Evolutionary conservation across 768 basidiomycete genomes (phyloP), one percentile per base, ranked within the genome.

Genomic region (Tricholoma sp.): DNA sequence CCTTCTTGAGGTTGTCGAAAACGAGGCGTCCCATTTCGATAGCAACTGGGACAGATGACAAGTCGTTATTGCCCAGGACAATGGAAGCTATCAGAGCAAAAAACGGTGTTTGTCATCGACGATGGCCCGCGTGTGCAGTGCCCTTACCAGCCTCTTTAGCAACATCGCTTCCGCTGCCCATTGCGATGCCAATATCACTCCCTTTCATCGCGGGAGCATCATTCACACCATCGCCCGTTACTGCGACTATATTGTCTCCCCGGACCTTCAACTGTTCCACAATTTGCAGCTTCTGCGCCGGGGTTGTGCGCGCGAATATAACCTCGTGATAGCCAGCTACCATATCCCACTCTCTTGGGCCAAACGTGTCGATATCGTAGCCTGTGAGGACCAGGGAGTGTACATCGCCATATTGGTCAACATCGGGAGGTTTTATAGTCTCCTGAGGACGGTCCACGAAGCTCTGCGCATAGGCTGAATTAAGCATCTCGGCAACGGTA

Each of bases 141-240:
- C 24, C 44, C 20, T 36, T 28, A 11, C 12, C 12, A 2, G 20
- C 37, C 15, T 63, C 68, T 65, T 66, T 74, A 17, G 81, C 80
- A 3, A 81, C 77, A 53, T 81, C 79, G 10, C 76, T 78, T 2
- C 80, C 79, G 17, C 71, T 67, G 9, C 80, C 83, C 74, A 85
- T 80, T 0, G 81, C 83, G 39, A 86, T 78, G 53, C 84, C 85
- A 50, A 83, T 79, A 61, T 88, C 78, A 1, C 83, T 82, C 28
- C 79, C 79, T 57, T 81, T 82, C 53, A 85, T 69, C 2, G 83
- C 78, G 0, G 83, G 80, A 0, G 79, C 79, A 61, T 84, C 82
- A 58, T 84, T 84, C 0, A 83, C 82, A 28, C 85, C 85, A 64
- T 88, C 85, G 2, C 86, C 85, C 3, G 85, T 86, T 57, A 85